These are phyloP conservation scores for Candida vartiovaarae DNA, from an alignment of 805 yeast genomes.

Conservation along the genomic window DNA sequence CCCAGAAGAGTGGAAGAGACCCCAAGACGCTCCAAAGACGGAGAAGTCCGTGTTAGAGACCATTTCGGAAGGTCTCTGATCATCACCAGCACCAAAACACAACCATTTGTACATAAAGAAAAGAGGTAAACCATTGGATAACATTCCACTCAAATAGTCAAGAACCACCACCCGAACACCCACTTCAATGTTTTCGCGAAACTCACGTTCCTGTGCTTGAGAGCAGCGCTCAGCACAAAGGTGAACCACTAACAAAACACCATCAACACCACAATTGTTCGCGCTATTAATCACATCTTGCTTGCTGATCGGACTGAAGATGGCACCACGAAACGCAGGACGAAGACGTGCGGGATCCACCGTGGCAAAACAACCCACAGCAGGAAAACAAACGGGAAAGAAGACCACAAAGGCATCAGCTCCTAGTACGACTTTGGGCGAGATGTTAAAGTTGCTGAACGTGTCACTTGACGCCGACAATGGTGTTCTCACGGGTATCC, in stretches of 20 bases:
- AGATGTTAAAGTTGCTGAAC: slow-evolving; percentile 44
- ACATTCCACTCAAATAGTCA: too few species aligned
- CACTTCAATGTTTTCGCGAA: too few species aligned
- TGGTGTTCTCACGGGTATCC: slow-evolving; percentile 57
- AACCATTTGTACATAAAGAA: too few species aligned
- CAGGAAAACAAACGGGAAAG: slow-evolving; percentile 22
- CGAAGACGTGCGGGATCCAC: slow-evolving; percentile 1
- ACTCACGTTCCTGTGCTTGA: not conserved
- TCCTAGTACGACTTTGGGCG: slow-evolving; percentile 39
- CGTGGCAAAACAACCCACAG: slow-evolving; percentile 7
- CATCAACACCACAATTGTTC: not conserved
- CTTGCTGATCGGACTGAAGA: not conserved
- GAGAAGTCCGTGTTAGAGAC: slow-evolving; percentile 19
- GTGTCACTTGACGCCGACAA: slow-evolving; percentile 50
- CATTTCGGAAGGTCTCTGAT: slow-evolving; percentile 1
- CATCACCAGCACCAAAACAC: too few species aligned
- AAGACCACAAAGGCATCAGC: slow-evolving; percentile 24
- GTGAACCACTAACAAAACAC: not conserved
- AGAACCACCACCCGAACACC: too few species aligned
- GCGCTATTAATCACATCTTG: too few species aligned
- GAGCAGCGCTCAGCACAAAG: not conserved
- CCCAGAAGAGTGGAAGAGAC: slow-evolving; percentile 77
- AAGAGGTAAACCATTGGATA: too few species aligned
- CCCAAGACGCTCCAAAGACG: slow-evolving; percentile 60
- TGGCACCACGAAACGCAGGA: not conserved